Conservation (phyloP, 192 early-diverging fungal genomes). For the Podochytrium sp. region DNA sequence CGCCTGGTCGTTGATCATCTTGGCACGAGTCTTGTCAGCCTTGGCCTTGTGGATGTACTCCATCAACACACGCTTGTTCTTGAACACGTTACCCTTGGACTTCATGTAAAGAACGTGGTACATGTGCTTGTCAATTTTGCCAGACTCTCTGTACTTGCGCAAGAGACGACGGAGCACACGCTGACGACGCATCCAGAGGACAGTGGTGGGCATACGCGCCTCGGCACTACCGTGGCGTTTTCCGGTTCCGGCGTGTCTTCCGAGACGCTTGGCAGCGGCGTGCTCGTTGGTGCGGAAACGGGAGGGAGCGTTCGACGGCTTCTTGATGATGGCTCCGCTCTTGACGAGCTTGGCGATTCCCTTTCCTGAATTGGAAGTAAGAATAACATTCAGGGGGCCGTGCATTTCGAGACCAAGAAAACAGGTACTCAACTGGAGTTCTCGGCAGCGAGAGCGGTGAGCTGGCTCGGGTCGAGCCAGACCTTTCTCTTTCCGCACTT, state of each 20-base stretch:
- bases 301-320: conserved; percentile 85
- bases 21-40: conserved; percentile 94
- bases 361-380: conserved; percentile 60
- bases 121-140: conserved; percentile 98
- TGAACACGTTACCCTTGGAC: conserved; percentile 99
- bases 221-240: conserved; percentile 95
- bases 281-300: conserved; percentile 92
- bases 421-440: conserved; percentile 92
- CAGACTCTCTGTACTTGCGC: conserved; percentile 95
- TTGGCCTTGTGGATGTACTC: conserved; percentile 99
- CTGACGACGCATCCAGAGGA: conserved; percentile 98
- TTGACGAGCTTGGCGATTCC: conserved; percentile 97
- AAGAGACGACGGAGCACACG: conserved; percentile 93
- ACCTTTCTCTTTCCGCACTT: conserved; percentile 98
- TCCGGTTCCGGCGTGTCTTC: conserved; percentile 91
- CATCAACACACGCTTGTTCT: conserved; percentile 99
- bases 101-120: conserved; percentile 97
- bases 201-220: conserved; percentile 93
- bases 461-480: conserved; percentile 98
- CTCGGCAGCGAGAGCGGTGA: conserved; percentile 91
- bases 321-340: conserved; percentile 95
- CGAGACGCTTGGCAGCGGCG: conserved; percentile 92
- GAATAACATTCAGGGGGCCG: neutral
- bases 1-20: conserved; percentile 93
- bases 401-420: neutral